phyloP scores from a whole-genome alignment of 768 basidiomycete genomes.

The Kondoa malvinella region DNA sequence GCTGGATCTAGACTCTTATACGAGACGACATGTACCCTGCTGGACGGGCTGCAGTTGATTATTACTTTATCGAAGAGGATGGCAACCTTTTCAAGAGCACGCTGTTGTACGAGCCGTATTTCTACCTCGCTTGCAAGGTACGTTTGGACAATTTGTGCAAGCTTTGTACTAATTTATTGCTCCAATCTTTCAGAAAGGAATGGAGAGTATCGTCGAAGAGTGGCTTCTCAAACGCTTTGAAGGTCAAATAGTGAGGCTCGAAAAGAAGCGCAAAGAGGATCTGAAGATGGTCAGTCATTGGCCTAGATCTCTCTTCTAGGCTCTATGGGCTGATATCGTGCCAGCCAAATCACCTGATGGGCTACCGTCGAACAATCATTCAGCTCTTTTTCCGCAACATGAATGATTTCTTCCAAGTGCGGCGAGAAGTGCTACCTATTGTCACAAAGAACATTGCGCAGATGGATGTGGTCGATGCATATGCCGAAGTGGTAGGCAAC shows the following conservation, averaged over 20 bases:
- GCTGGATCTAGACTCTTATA: conserved; percentile 48
- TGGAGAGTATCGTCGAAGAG: conserved; percentile 80
- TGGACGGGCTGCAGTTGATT: conserved; percentile 82
- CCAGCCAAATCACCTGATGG: conserved; percentile 82
- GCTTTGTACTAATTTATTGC: background rate
- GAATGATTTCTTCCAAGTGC: conserved; percentile 70
- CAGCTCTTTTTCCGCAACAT: conserved; percentile 82
- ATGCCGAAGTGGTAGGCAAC: conserved; percentile 82
- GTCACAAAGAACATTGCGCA: conserved; percentile 80
- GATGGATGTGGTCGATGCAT: conserved; percentile 86
- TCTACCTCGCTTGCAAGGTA: conserved; percentile 81
- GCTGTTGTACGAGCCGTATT: conserved; percentile 82
- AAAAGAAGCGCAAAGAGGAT: conserved; percentile 76
- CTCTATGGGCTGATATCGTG: background rate
- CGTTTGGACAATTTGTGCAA: conserved; percentile 21
- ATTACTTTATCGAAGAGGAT: conserved; percentile 93
- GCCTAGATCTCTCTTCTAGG: background rate
- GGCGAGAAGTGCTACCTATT: conserved; percentile 74
- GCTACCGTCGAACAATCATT: conserved; percentile 74
- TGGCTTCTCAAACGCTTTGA: conserved; percentile 90
- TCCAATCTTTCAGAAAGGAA: conserved; percentile 43
- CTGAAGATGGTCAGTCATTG: conserved; percentile 44
- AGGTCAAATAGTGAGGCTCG: conserved; percentile 60
- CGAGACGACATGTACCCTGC: conserved; percentile 69
- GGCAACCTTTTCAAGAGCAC: conserved; percentile 93